phyloP scores from a whole-genome alignment of 2,329 filamentous ascomycete genomes.

The Colletotrichum tropicale region DNA sequence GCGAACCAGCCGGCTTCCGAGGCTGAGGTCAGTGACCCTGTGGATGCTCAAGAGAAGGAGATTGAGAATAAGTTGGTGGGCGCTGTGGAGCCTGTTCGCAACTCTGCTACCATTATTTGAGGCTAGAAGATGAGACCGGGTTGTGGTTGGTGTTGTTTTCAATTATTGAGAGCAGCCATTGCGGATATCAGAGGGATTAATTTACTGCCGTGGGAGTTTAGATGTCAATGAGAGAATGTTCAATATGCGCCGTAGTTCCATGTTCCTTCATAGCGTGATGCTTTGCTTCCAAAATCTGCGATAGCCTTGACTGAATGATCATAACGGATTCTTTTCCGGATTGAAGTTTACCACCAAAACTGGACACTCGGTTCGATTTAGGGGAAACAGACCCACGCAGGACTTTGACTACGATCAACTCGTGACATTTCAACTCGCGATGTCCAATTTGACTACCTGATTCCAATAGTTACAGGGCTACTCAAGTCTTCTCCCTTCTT shows the following conservation, averaged over 20 bases:
- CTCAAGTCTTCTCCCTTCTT: not conserved
- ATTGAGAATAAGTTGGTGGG: not conserved
- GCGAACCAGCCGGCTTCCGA: not conserved
- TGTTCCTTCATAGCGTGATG: fast-evolving
- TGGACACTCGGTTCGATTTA: fast-evolving
- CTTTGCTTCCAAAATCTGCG: fast-evolving
- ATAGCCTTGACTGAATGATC: not conserved
- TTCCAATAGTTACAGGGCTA: not conserved
- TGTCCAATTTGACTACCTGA: not conserved
- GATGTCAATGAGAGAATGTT: not conserved
- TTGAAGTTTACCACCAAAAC: not conserved
- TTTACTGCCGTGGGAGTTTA: no score
- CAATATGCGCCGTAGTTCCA: no score
- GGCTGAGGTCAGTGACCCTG: not conserved
- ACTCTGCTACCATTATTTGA: not conserved
- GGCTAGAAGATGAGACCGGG: fast-evolving
- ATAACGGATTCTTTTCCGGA: no score
- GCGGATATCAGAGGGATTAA: fast-evolving
- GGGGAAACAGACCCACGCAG: not conserved
- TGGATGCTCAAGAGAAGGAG: not conserved
- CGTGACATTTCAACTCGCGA: fast-evolving
- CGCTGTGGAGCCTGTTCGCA: not conserved
- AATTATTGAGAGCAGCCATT: fast-evolving
- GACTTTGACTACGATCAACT: fast-evolving
- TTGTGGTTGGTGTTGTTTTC: fast-evolving